These are phyloP conservation scores for Carallia pectinifolia DNA, from an alignment of 345 rosid genomes.

Conservation along the genomic window DNA sequence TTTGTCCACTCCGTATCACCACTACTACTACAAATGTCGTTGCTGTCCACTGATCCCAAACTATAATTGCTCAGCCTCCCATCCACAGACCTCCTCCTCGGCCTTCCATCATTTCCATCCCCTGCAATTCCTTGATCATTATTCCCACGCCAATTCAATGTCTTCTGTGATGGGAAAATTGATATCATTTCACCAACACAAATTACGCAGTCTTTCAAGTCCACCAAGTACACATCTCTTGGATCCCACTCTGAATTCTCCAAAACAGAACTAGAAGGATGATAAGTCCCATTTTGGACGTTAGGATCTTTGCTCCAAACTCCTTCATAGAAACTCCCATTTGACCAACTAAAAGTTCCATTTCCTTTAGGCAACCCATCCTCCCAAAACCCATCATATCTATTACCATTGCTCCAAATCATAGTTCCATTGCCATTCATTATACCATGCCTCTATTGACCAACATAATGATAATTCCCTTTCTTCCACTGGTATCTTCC, in stretches of 20 bases:
- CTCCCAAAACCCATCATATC: constrained; percentile 93
- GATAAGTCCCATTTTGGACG: constrained; percentile 78
- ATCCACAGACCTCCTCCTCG: constrained; percentile 64
- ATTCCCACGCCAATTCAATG: constrained; percentile 53
- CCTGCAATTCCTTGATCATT: constrained; percentile 33
- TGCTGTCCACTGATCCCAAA: constrained; percentile 22
- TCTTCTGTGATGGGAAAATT: constrained; percentile 78
- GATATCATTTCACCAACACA: constrained; percentile 58
- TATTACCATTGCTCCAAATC: constrained; percentile 79
- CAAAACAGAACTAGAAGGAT: constrained; percentile 53
- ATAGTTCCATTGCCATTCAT: constrained; percentile 82
- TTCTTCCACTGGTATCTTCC: constrained; percentile 90
- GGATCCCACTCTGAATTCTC: constrained; percentile 81
- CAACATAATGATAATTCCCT: constrained; percentile 61
- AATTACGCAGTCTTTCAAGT: constrained; percentile 59
- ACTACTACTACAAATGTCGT: constrained; percentile 14
- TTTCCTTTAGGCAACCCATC: constrained; percentile 84
- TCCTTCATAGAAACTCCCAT: constrained; percentile 84
- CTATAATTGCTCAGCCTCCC: constrained; percentile 57
- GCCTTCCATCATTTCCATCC: constrained; percentile 35
- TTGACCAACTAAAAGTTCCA: constrained; percentile 71
- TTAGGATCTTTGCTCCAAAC: constrained; percentile 81
- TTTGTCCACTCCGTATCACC: constrained; percentile 37
- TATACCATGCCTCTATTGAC: constrained; percentile 75
- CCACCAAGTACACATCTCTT: constrained; percentile 55